phyloP scores from a whole-genome alignment of 1,284 basidiomycete species.

The Leucoagaricus sp. region DNA sequence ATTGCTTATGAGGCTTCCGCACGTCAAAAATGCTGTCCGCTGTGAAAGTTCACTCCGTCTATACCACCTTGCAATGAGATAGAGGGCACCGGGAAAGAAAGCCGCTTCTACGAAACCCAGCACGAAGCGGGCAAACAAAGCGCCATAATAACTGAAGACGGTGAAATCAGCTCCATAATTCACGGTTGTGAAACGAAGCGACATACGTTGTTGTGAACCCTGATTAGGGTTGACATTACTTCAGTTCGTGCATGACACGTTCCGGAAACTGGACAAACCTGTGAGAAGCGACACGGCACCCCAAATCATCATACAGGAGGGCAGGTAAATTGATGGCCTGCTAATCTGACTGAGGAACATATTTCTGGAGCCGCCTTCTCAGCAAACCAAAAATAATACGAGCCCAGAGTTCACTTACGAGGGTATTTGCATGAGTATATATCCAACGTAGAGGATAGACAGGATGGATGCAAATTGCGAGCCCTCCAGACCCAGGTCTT shows the following conservation, averaged over 20 bases:
- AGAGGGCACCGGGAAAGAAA: constrained; percentile 72
- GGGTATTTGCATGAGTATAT: constrained; percentile 80
- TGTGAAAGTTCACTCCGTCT: constrained; percentile 67
- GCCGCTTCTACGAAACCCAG: constrained; percentile 73
- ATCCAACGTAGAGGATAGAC: constrained; percentile 77
- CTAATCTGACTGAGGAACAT: constrained; percentile 74
- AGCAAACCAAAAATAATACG: neutral
- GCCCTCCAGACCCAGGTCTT: constrained; percentile 63
- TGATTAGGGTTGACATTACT: constrained; percentile 17
- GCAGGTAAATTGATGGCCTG: constrained; percentile 74
- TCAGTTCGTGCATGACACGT: constrained; percentile 3
- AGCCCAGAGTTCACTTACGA: constrained; percentile 42
- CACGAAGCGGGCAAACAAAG: constrained; percentile 74
- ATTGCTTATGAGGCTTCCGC: constrained; percentile 77
- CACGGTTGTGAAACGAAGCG: constrained; percentile 11
- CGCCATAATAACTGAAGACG: constrained; percentile 59
- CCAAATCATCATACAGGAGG: constrained; percentile 72
- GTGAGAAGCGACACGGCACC: constrained; percentile 66
- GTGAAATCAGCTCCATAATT: neutral
- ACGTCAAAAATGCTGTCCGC: constrained; percentile 73
- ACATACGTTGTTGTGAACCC: constrained; percentile 61
- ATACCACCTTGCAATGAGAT: constrained; percentile 75
- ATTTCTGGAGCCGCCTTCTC: constrained; percentile 44
- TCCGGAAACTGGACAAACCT: constrained; percentile 33
- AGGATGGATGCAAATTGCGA: constrained; percentile 72